Conservation (phyloP, 2,329 filamentous ascomycete genomes). For the Blastomyces gilchristii region DNA sequence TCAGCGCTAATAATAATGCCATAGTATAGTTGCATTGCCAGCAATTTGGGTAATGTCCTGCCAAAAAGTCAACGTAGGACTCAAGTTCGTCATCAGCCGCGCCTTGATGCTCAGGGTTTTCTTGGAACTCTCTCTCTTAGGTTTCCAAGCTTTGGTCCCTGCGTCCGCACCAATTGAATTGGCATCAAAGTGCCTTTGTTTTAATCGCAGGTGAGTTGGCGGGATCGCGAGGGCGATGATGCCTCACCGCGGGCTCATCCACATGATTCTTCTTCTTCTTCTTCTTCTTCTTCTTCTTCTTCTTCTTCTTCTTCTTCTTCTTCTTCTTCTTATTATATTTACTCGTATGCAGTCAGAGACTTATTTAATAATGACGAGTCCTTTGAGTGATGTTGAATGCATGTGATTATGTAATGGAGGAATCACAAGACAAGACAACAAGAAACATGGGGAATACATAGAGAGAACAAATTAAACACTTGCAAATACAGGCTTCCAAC, state of each 20-base stretch:
- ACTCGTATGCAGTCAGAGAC: too few relatives aligned
- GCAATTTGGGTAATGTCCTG: not conserved
- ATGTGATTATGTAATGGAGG: too few relatives aligned
- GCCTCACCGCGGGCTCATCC: not conserved
- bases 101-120: not conserved
- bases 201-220: not conserved
- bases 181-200: not conserved
- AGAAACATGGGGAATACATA: too few relatives aligned
- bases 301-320: too few relatives aligned
- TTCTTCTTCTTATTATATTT: too few relatives aligned
- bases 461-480: too few relatives aligned
- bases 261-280: too few relatives aligned
- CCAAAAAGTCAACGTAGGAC: not conserved
- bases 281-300: too few relatives aligned
- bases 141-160: conserved; percentile 1
- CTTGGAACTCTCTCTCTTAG: not conserved
- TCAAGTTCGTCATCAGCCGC: not conserved
- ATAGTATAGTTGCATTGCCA: not conserved
- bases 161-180: not conserved
- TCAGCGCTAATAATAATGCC: not conserved
- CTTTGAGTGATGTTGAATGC: too few relatives aligned
- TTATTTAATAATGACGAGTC: too few relatives aligned
- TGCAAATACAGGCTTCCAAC: too few relatives aligned
- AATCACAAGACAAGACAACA: too few relatives aligned
- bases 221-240: not conserved